Evolutionary conservation across 2,329 filamentous ascomycete species (phyloP).

Genomic region (Cordyceps pruinosa): DNA sequence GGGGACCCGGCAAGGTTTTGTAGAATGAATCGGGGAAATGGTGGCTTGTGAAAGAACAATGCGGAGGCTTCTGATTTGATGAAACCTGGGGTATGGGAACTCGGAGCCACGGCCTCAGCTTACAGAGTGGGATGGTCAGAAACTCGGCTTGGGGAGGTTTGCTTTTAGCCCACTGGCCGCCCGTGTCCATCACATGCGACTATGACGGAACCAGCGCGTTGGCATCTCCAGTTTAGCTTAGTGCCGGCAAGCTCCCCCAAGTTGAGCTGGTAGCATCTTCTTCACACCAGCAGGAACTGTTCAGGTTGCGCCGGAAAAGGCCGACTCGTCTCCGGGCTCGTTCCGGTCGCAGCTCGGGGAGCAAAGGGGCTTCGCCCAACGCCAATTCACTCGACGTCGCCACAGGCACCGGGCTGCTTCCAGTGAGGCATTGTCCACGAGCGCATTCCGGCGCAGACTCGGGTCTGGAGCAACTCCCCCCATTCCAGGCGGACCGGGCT

Average conservation of each 20-base stretch:
- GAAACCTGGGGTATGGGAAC: constrained; percentile 7
- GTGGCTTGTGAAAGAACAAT: constrained; percentile 8
- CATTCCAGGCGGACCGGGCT: neutral
- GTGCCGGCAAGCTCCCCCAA: neutral
- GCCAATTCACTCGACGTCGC: neutral
- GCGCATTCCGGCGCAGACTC: neutral
- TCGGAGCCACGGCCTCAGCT: neutral
- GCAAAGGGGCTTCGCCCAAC: neutral
- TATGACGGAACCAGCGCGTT: neutral
- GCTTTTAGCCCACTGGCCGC: constrained; percentile 1
- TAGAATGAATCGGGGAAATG: constrained; percentile 3
- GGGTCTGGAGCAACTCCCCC: neutral
- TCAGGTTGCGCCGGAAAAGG: neutral
- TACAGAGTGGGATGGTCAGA: neutral
- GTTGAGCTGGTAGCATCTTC: no score
- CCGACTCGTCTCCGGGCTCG: neutral
- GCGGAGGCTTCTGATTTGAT: constrained; percentile 3
- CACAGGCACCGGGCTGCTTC: neutral
- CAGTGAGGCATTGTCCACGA: neutral
- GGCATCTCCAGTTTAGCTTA: neutral
- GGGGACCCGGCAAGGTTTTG: constrained; percentile 10
- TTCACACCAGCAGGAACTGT: neutral
- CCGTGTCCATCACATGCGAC: constrained; percentile 12
- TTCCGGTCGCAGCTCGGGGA: neutral
- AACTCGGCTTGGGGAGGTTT: constrained; percentile 1